Conservation (phyloP, 176 grass and related monocot genomes). For the Hordeum vulgare region DNA sequence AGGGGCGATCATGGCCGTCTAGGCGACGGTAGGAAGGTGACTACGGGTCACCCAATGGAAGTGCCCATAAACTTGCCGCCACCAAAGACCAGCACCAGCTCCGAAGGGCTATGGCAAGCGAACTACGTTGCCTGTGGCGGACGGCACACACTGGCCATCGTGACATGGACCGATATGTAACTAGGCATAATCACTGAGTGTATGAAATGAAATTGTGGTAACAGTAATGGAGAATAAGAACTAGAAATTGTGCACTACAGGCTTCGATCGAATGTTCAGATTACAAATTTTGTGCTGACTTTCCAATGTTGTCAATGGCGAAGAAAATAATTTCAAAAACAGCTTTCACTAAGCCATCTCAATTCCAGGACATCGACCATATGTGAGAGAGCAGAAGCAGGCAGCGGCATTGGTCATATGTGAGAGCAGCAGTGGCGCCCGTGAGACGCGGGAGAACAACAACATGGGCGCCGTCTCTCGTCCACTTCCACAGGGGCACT, state of each 20-base stretch:
- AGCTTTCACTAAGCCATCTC: no score
- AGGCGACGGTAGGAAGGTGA: slow-evolving; percentile 73
- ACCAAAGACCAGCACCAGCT: slow-evolving; percentile 21
- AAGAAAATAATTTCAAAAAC: no score
- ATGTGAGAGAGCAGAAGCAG: no score
- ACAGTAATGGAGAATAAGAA: slow-evolving; percentile 8
- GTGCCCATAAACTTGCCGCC: slow-evolving; percentile 59
- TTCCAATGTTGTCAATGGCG: not conserved
- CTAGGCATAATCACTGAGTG: not conserved
- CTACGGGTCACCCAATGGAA: slow-evolving; percentile 77
- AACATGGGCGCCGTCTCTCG: no score
- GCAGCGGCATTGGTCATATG: no score
- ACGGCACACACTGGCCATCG: slow-evolving; percentile 86
- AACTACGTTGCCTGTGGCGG: slow-evolving; percentile 90
- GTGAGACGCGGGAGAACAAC: no score
- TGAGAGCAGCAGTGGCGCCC: no score
- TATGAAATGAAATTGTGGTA: not conserved
- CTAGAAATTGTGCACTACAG: not conserved
- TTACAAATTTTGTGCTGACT: not conserved
- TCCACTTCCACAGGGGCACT: no score
- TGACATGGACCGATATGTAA: slow-evolving; percentile 56
- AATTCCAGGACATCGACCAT: no score
- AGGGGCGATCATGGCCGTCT: slow-evolving; percentile 95
- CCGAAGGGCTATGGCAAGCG: slow-evolving; percentile 53
- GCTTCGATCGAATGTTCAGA: not conserved